Base-by-base conservation (phyloP, 345 rosid species). In the Anacardium occidentale region DNA sequence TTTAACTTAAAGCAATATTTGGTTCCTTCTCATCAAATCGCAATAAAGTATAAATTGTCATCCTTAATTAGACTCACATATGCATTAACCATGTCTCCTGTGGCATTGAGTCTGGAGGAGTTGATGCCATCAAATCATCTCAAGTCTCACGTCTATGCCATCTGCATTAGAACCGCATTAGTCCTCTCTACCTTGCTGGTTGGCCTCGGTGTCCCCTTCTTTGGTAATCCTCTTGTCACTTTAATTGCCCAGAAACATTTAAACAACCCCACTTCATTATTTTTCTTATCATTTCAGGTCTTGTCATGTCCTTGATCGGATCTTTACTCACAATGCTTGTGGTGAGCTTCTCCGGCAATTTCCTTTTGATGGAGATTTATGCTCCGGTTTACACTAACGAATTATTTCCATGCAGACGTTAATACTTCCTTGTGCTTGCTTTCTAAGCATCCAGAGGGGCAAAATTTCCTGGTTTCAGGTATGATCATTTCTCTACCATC, bases 71-170 rank as follows among this genome's bases (percentile, higher is more conserved):
- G 56, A 66, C 66, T 34, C 76, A 90, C 92, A 72, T 89, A 91
- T 84, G 98, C 98, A 47, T 83, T 94, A 79, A 92, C 98, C 60
- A 77, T 94, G 54, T 89, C 98, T 52, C 97, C 98, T 0, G 97
- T 94, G 29, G 97, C 97, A 51, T 77, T 94, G 97, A 86, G 98
- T 78, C 88, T 94, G 40, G 98, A 94, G 80, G 98, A 94, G 69
- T 77, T 94, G 79, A 72, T 94, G 74, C 95, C 98, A 56, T 83
- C 92, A 68, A 83, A 62, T 78, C 83, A 79, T 45, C 69, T 64
- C 51, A 86, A 85, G 81, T 86, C 90, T 75, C 86, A 86, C 77
- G 50, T 88, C 40, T 89, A 83, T 14, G 81, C 91, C 2, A 82
- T 92, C 40, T 26, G 80, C 82, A 90, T 94, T 75, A 85, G 98